These are phyloP conservation scores for Apiospora malaysiana DNA, from an alignment of 2,329 filamentous ascomycete genomes.

Conservation along the genomic window DNA sequence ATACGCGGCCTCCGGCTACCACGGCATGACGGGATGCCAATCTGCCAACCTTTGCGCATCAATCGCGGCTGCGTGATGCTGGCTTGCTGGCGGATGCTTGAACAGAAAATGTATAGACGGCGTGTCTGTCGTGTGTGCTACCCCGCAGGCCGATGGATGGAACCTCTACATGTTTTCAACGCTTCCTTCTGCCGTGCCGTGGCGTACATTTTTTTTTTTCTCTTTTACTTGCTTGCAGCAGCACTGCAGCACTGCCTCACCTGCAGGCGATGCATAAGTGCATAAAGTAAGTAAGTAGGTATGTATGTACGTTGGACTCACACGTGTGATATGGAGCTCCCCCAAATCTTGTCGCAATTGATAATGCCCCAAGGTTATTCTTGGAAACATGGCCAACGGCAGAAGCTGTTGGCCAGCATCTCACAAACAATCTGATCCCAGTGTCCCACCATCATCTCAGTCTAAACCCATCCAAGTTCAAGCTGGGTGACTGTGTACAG, in stretches of 20 bases:
- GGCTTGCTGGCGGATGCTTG: not conserved
- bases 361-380: too few species aligned
- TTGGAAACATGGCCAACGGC: not conserved
- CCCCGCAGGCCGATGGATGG: not conserved
- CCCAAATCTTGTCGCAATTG: not conserved
- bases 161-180: too few species aligned
- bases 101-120: not conserved
- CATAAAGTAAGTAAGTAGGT: too few species aligned
- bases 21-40: not conserved
- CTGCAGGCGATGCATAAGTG: too few species aligned
- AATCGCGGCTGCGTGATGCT: not conserved
- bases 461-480: not conserved
- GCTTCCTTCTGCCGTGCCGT: too few species aligned
- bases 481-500: not conserved
- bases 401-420: not conserved
- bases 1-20: slow-evolving; percentile 5
- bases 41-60: not conserved
- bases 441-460: not conserved
- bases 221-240: not conserved
- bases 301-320: not conserved
- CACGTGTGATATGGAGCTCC: not conserved
- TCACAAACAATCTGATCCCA: not conserved
- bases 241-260: too few species aligned
- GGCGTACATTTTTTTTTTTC: too few species aligned
- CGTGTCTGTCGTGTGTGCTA: too few species aligned